Evolutionary conservation across 129 eudicot genomes (phyloP).

Genomic region (sunflower (Helianthus annuus)): DNA sequence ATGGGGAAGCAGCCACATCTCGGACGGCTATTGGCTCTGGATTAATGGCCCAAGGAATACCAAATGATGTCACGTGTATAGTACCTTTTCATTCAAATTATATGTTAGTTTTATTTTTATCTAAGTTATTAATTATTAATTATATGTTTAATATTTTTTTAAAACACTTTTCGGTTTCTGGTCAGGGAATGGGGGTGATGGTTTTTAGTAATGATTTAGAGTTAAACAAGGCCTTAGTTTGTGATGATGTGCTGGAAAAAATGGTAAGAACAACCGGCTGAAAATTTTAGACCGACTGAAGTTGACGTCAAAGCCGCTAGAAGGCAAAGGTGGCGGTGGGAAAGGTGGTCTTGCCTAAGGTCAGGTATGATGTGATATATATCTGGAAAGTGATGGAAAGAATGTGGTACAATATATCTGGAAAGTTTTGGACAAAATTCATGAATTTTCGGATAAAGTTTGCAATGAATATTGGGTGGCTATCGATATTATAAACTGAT

Average conservation of each 20-base stretch:
- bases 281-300: constrained; percentile 79
- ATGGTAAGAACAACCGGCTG: constrained; percentile 53
- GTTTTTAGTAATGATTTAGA: constrained; percentile 72
- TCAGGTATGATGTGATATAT: constrained; percentile 78
- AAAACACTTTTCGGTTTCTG: constrained; percentile 15
- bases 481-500: too few species aligned
- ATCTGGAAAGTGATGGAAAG: too few species aligned
- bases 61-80: constrained; percentile 49
- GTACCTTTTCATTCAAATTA: not conserved
- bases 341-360: constrained; percentile 87
- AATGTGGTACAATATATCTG: too few species aligned
- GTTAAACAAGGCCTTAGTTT: constrained; percentile 71
- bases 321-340: constrained; percentile 90
- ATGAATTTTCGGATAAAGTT: too few species aligned
- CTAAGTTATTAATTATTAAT: not conserved
- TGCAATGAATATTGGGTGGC: too few species aligned
- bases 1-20: constrained; percentile 79
- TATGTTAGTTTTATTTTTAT: not conserved
- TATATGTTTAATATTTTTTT: not conserved
- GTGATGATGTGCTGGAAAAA: constrained; percentile 92
- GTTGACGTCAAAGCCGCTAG: constrained; percentile 60
- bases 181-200: constrained; percentile 78
- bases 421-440: too few species aligned
- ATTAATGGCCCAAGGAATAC: constrained; percentile 60
- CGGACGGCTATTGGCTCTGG: constrained; percentile 85